Percentiles rank a stretch among this genome's conserved stretches.
Conservation (phyloP, 1,139 yeast genomes). For the Lipomyces yarrowii region DNA sequence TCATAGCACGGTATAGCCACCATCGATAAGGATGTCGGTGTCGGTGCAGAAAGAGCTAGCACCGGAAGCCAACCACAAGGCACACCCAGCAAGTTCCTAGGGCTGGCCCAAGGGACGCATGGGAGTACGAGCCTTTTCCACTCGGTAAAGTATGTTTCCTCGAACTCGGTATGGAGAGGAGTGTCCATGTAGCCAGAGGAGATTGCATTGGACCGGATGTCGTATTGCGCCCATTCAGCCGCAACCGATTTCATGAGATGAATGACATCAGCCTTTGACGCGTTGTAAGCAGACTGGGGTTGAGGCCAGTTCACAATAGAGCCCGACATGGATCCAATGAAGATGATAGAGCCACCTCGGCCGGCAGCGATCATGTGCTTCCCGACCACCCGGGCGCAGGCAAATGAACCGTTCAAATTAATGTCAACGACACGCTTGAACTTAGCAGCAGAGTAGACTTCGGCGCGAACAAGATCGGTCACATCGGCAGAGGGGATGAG, state of each 20-base stretch:
- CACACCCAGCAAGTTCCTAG: slow-evolving; percentile 69
- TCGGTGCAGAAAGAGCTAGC: slow-evolving; percentile 71
- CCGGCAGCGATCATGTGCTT: slow-evolving; percentile 66
- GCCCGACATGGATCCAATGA: slow-evolving; percentile 68
- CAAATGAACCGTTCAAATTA: slow-evolving; percentile 76
- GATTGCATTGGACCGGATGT: slow-evolving; percentile 56
- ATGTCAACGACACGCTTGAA: slow-evolving; percentile 76
- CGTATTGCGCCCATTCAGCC: slow-evolving; percentile 60
- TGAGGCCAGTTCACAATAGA: slow-evolving; percentile 49
- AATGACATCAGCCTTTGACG: slow-evolving; percentile 56
- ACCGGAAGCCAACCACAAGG: slow-evolving; percentile 64
- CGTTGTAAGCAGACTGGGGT: slow-evolving; percentile 60
- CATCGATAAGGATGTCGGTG: slow-evolving; percentile 65
- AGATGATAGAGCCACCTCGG: slow-evolving; percentile 59
- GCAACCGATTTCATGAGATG: slow-evolving; percentile 58
- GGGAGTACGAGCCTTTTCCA: slow-evolving; percentile 67
- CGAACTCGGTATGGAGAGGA: slow-evolving; percentile 58
- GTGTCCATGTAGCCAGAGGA: slow-evolving; percentile 63
- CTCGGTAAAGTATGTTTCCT: slow-evolving; percentile 48
- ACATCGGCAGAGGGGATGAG: slow-evolving; percentile 76
- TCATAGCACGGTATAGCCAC: slow-evolving; percentile 54
- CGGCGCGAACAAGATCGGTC: slow-evolving; percentile 68
- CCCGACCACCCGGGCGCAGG: slow-evolving; percentile 69
- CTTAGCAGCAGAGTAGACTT: slow-evolving; percentile 73
- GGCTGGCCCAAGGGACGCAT: slow-evolving; percentile 68